Evolutionary conservation across 257 asterid genomes (phyloP).

Genomic region (Ilex aquifolium): DNA sequence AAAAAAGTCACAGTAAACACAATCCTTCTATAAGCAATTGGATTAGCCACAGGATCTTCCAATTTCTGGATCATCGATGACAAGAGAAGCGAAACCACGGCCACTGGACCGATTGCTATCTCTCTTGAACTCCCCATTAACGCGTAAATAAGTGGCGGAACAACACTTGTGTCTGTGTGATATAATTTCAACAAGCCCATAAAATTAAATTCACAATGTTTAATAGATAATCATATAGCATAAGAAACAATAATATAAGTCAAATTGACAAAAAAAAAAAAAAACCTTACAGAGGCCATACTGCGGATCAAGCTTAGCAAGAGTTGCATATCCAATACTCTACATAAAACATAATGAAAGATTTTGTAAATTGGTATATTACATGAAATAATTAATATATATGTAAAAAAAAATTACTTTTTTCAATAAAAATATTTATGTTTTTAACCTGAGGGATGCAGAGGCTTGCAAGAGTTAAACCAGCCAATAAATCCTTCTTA

Average conservation of each 20-base stretch:
- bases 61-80: conserved; percentile 28
- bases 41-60: conserved; percentile 32
- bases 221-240: neutral
- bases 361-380: neutral
- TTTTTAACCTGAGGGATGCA: conserved; percentile 35
- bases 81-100: conserved; percentile 37
- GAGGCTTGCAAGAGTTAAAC: conserved; percentile 44
- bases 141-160: conserved; percentile 38
- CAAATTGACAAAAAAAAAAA: neutral
- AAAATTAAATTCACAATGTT: neutral
- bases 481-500: conserved; percentile 32
- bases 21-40: conserved; percentile 46
- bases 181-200: neutral
- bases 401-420: neutral
- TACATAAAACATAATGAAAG: conserved; percentile 5
- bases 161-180: conserved; percentile 32
- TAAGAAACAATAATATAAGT: neutral
- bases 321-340: conserved; percentile 38
- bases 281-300: conserved; percentile 38
- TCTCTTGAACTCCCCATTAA: conserved; percentile 41
- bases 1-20: conserved; percentile 68
- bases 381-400: neutral
- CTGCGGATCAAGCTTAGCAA: conserved; percentile 40
- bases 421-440: too few species aligned
- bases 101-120: conserved; percentile 43